phyloP scores from a whole-genome alignment of 2,329 filamentous ascomycete genomes.

The Colletotrichum sp. region DNA sequence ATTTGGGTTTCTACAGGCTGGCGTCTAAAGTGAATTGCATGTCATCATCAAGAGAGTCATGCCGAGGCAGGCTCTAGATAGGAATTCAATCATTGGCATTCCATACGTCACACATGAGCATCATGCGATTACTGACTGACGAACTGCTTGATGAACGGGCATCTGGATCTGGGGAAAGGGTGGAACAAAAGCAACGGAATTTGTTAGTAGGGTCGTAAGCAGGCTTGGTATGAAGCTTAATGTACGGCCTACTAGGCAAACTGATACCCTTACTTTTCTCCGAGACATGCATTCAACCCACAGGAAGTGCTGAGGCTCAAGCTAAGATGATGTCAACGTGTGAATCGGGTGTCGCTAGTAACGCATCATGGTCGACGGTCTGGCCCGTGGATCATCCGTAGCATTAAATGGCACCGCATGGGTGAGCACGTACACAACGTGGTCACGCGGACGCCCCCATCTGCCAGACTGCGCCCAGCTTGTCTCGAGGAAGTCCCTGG shows the following conservation, averaged over 20 bases:
- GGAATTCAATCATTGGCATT: constrained; percentile 26
- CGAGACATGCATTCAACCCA: background rate
- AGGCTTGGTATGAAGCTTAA: background rate
- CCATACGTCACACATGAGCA: constrained; percentile 13
- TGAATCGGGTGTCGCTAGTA: background rate
- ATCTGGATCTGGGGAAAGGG: background rate
- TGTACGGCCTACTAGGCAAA: background rate
- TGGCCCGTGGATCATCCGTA: constrained; percentile 15
- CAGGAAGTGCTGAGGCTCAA: background rate
- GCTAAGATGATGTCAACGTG: constrained; percentile 11
- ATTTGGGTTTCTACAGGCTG: constrained; percentile 44
- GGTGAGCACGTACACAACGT: background rate
- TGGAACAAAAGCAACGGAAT: background rate
- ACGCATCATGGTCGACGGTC: background rate
- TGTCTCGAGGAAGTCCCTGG: background rate
- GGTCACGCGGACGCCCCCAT: constrained; percentile 9
- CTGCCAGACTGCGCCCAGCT: constrained; percentile 5
- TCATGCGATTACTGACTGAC: background rate
- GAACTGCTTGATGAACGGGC: background rate
- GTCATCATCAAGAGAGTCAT: constrained; percentile 33
- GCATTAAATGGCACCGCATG: background rate
- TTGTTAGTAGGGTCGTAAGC: background rate
- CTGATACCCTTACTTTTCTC: background rate
- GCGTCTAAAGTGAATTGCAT: constrained; percentile 48
- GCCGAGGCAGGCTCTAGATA: constrained; percentile 24